Evolutionary conservation across 2,329 filamentous ascomycete species (phyloP), one percentile per base, ranked within the genome.

Genomic region (Hymenoscyphus infarciens): DNA sequence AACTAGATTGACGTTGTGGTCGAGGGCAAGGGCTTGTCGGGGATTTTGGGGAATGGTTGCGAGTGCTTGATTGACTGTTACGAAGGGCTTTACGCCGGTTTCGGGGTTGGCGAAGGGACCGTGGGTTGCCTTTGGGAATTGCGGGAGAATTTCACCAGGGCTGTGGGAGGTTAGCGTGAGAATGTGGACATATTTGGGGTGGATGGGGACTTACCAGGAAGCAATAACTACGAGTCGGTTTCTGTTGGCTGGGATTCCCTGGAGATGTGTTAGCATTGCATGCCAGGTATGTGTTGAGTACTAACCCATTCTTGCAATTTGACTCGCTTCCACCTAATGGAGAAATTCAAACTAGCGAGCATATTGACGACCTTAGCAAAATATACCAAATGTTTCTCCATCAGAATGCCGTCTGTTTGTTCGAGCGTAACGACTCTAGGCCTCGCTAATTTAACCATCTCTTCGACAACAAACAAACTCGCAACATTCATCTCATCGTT

Each of bases 351-450:
- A 2, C 82, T 75, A 0, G 89, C 86, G 60, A 93, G 87, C 35
- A 87, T 84, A 29, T 81, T 77, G 2, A 95, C 77, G 0, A 93
- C 74, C 0, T 79, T 75, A 45, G 82, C 78, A 56, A 92, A 87
- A 59, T 83, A 86, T 0, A 77, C 74, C 0, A 81, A 75, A 25
- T 80, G 77, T 19, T 5, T 6, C 2, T 11, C n/a, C 11, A 19
- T n/a, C 0, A 83, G 74, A 0, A 96, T 81, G 0, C 90, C 91
- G 59, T 85, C 87, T 0, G 91, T 93, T 71, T 96, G 89, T 69
- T 96, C 92, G 0, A 96, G 77, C 0, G 91, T 96, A 1, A 91
- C 82, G 0, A 95, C 71, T 0, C 91, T 81, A 0, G 92, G 91
- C 0, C 80, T 82, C 0, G 82, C 73, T 39, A 82, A 81, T 5